phyloP scores from a whole-genome alignment of 805 yeast species.

The Candida verbasci region DNA sequence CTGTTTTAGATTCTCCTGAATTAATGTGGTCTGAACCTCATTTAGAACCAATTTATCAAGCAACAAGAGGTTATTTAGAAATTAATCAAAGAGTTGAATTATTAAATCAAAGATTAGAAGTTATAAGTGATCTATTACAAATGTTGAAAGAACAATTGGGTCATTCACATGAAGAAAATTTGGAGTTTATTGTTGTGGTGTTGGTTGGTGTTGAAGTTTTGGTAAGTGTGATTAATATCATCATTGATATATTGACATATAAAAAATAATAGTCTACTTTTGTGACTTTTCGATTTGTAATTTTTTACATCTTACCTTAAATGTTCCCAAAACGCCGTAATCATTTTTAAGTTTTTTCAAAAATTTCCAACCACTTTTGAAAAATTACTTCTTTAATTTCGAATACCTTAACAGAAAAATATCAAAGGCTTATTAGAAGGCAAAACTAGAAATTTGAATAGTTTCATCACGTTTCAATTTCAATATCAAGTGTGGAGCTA shows the following conservation, averaged over 20 bases:
- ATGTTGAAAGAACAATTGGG: conserved; percentile 97
- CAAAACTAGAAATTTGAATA: too few species aligned
- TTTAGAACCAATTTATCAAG: conserved; percentile 94
- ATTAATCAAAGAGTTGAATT: conserved; percentile 90
- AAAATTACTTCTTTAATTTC: too few species aligned
- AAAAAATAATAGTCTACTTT: conserved; percentile 6
- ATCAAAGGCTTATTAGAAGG: too few species aligned
- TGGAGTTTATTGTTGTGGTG: conserved; percentile 86
- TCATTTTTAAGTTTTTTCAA: too few species aligned
- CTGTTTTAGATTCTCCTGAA: conserved; percentile 93
- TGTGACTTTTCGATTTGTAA: background rate
- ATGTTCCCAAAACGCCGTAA: too few species aligned
- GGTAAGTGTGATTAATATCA: conserved; percentile 79
- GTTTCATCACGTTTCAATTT: too few species aligned
- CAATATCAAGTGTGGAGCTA: too few species aligned
- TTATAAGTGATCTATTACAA: conserved; percentile 85
- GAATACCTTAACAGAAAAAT: too few species aligned
- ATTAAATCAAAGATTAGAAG: conserved; percentile 88
- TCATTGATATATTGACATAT: conserved; percentile 48
- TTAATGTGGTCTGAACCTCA: conserved; percentile 99
- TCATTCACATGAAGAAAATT: conserved; percentile 85
- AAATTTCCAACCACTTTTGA: too few species aligned
- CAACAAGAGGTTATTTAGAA: conserved; percentile 92
- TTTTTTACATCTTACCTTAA: too few species aligned
- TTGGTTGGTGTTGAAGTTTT: conserved; percentile 89